Base-by-base conservation (phyloP, 1,139 yeast genomes). In the Debaryomyces udenii region DNA sequence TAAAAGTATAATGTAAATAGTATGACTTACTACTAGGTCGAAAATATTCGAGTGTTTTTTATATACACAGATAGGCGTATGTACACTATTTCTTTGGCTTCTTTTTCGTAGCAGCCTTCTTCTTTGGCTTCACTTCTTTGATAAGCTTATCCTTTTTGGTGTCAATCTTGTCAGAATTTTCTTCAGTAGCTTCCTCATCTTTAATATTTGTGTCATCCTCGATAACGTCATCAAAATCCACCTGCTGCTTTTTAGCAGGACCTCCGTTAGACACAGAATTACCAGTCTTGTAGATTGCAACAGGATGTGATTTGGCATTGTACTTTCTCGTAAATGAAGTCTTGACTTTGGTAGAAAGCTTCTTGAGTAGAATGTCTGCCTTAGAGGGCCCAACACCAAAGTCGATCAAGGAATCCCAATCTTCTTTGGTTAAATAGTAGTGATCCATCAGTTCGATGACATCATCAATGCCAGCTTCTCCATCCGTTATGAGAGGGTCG, bases 331-430 rank as follows among this genome's bases (percentile, higher is more conserved):
- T 94, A 60, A 93, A 90, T 9, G 89, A 84, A 4, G 94, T 70
- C 59, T 94, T 94, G 15, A 81, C 83, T 24, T 82, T 75, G 1
- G 96, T 77, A 9, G 93, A 80, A 4, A 94, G 74, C 50, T 78
- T 76, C 60, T 87, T 87, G 37, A 80, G 54, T 9, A 69, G 50
- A 1, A 61, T 57, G 2, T 74, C 77, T 2, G 63, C 65, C 27
- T 80, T 77, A 45, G 61, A 57, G 24, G 70, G 64, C 0, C 96
- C 96, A 11, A 90, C 83, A 16, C 89, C 84, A 48, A 90, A 78
- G 47, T 90, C 97, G 74, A 88, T 69, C 14, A 94, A 68, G 23
- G 76, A 77, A 55, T 91, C 98, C 90, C 95, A 93, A 62, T 93
- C 98, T 44, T 91, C 96, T 55, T 81, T 85, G 9, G 96, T 86